Evolutionary conservation across 192 early-diverging fungal species (phyloP).

Genomic region (Rhizophlyctis rosea): DNA sequence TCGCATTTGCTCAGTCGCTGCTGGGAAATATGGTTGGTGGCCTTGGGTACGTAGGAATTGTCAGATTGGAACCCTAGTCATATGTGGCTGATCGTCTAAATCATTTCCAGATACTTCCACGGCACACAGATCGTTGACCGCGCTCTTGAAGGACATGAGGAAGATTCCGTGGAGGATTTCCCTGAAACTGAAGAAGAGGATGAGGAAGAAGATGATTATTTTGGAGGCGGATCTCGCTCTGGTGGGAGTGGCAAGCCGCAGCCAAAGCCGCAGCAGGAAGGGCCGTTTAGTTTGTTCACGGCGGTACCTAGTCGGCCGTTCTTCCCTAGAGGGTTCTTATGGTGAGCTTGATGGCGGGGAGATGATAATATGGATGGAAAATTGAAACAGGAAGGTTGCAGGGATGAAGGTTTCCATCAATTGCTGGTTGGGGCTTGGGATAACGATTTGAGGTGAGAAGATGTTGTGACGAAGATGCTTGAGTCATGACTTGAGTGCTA

Average conservation of each 20-base stretch:
- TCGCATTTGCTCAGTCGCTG: conserved; percentile 70
- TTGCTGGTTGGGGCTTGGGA: conserved; percentile 83
- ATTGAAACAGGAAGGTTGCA: too few species aligned
- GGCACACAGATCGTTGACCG: conserved; percentile 72
- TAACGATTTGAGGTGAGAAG: conserved; percentile 65
- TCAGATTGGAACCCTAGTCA: not conserved
- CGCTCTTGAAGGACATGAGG: conserved; percentile 63
- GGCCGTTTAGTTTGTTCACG: conserved; percentile 71
- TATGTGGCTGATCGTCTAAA: not conserved
- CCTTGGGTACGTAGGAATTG: conserved; percentile 59
- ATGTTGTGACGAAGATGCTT: not conserved
- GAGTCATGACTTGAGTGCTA: not conserved
- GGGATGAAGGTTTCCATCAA: conserved; percentile 93
- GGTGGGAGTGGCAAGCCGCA: conserved; percentile 20
- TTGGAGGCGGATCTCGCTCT: conserved; percentile 26
- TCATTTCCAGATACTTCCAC: conserved; percentile 59
- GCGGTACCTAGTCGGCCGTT: conserved; percentile 87
- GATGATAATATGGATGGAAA: too few species aligned
- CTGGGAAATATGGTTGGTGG: conserved; percentile 86
- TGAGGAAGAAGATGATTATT: conserved; percentile 47
- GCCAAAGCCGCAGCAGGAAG: conserved; percentile 54
- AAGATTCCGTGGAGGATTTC: conserved; percentile 46
- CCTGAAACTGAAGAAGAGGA: conserved; percentile 59
- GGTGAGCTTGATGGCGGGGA: conserved; percentile 50
- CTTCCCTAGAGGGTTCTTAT: conserved; percentile 94